phyloP scores from a whole-genome alignment of 2,329 filamentous ascomycete species.

The Didymella arachidicola region DNA sequence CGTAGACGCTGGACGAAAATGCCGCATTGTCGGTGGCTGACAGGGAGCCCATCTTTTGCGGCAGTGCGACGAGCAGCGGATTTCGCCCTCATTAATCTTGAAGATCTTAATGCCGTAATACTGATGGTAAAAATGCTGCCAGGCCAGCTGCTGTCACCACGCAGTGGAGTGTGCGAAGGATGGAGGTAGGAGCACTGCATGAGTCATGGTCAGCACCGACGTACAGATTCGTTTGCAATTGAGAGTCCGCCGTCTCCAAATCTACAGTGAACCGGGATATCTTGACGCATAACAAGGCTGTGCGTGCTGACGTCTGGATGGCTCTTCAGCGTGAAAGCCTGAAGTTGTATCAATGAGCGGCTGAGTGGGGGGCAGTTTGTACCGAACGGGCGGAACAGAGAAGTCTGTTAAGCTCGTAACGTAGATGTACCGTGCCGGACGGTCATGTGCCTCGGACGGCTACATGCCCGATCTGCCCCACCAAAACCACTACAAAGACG shows the following conservation, averaged over 20 bases:
- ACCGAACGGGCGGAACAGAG: neutral
- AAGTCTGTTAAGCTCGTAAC: neutral
- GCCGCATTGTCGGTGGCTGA: conserved; percentile 17
- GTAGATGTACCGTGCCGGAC: no score
- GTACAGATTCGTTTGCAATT: neutral
- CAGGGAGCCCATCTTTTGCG: neutral
- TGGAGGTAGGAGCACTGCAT: neutral
- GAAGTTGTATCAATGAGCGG: neutral
- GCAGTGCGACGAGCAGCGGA: neutral
- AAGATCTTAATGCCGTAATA: neutral
- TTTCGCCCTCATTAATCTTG: neutral
- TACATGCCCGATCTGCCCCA: no score
- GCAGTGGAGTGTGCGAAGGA: neutral
- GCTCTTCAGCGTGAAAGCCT: neutral
- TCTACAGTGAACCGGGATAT: neutral
- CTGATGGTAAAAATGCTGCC: neutral
- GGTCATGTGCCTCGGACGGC: no score
- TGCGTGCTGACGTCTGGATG: neutral
- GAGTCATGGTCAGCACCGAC: neutral
- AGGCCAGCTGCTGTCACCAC: neutral
- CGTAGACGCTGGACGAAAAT: conserved; percentile 9
- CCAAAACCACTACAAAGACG: no score
- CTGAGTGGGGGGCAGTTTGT: neutral
- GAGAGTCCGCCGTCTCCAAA: neutral
- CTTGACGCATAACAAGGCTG: neutral